A percentile compares a stretch with the other conserved stretches of the same genome.
Evolutionary conservation across 805 yeast genomes (phyloP).

Genomic region (Pichia phayaonensis): DNA sequence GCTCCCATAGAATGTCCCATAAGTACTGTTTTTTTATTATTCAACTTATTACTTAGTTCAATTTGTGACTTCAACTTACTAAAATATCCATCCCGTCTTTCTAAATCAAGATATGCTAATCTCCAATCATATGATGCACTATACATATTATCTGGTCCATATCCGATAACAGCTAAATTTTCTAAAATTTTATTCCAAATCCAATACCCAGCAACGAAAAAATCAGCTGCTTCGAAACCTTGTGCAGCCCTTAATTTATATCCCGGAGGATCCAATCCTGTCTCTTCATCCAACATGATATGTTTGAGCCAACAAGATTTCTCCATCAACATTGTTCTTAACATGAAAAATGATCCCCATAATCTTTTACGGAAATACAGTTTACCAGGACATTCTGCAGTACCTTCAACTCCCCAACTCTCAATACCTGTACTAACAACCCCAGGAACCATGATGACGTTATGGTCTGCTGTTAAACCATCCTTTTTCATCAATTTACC

Average conservation of each 20-base stretch:
- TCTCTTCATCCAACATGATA: slow-evolving; percentile 78
- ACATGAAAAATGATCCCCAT: slow-evolving; percentile 97
- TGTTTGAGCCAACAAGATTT: slow-evolving; percentile 92
- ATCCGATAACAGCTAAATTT: slow-evolving; percentile 88
- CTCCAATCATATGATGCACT: slow-evolving; percentile 98
- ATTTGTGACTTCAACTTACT: slow-evolving; percentile 64
- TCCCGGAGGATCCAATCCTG: slow-evolving; percentile 89
- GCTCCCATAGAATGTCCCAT: slow-evolving; percentile 97
- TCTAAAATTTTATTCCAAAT: slow-evolving; percentile 96
- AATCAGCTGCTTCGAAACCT: slow-evolving; percentile 96
- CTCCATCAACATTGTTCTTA: slow-evolving; percentile 84
- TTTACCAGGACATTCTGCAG: slow-evolving; percentile 73
- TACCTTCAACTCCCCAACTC: slow-evolving; percentile 78
- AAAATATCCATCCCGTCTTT: slow-evolving; percentile 80
- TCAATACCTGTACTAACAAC: slow-evolving; percentile 93
- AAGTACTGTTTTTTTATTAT: slow-evolving; percentile 64
- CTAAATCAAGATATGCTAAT: slow-evolving; percentile 80
- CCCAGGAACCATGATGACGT: slow-evolving; percentile 92
- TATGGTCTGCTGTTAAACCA: slow-evolving; percentile 50
- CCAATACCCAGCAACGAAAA: slow-evolving; percentile 97
- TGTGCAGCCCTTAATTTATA: slow-evolving; percentile 82
- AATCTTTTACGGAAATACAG: slow-evolving; percentile 83
- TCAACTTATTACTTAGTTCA: slow-evolving; percentile 46
- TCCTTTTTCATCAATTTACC: slow-evolving; percentile 57
- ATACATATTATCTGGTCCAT: slow-evolving; percentile 83